A percentile compares a stretch with the other conserved stretches of the same genome.
phyloP scores from a whole-genome alignment of 164 flowering plant genomes.

The Akebia trifoliata region DNA sequence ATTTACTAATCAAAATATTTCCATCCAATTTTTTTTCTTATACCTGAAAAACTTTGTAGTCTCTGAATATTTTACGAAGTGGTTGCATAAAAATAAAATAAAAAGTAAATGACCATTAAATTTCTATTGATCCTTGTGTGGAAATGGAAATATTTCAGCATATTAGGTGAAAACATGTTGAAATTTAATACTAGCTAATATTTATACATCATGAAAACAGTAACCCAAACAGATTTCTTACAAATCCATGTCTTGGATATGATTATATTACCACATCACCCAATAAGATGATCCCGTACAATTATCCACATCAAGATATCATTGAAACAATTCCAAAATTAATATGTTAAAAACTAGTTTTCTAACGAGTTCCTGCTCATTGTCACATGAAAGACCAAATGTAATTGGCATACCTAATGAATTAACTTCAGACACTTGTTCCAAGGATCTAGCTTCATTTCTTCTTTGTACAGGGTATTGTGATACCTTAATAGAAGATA shows the following conservation, averaged over 20 bases:
- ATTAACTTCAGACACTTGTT: constrained; percentile 32
- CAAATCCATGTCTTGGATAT: background rate
- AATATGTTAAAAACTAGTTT: background rate
- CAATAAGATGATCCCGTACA: background rate
- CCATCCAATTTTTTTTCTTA: too few relatives aligned
- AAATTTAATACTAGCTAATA: too few relatives aligned
- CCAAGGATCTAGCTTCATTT: constrained; percentile 18
- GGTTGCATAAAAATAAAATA: too few relatives aligned
- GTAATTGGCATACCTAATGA: constrained; percentile 8
- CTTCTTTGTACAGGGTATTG: constrained; percentile 51
- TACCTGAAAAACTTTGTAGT: too few relatives aligned
- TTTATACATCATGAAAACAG: too few relatives aligned
- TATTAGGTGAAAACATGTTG: background rate
- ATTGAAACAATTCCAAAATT: background rate
- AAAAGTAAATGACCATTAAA: too few relatives aligned
- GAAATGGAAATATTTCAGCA: background rate
- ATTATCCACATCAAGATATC: background rate
- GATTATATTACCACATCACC: background rate
- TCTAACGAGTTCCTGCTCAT: background rate
- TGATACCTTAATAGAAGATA: constrained; percentile 31
- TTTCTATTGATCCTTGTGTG: too few relatives aligned
- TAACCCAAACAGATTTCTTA: background rate
- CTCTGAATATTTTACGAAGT: too few relatives aligned
- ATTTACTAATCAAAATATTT: too few relatives aligned
- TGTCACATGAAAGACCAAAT: background rate